A percentile compares a stretch with the other conserved stretches of the same genome.
Conservation (phyloP, 2,329 filamentous ascomycete species). For the Moelleriella libera region DNA sequence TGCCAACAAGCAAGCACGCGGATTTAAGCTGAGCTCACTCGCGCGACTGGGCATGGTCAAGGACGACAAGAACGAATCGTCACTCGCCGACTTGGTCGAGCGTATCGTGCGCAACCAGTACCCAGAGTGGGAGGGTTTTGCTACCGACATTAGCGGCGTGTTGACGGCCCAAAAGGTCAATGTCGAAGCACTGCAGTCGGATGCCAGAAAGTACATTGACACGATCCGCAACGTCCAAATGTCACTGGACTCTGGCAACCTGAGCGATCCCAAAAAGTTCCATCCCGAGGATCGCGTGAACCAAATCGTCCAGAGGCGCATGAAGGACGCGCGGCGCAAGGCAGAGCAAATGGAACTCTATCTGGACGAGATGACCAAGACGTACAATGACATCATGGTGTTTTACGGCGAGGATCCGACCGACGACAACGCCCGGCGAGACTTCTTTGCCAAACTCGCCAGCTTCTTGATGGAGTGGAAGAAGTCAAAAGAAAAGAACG, state of each 20-base stretch:
- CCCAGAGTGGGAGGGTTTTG: conserved; percentile 84
- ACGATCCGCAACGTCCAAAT: conserved; percentile 90
- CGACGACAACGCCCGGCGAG: conserved; percentile 83
- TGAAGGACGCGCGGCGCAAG: conserved; percentile 95
- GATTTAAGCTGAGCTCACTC: conserved; percentile 94
- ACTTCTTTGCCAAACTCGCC: conserved; percentile 92
- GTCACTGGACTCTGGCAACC: conserved; percentile 82
- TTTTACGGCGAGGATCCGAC: conserved; percentile 91
- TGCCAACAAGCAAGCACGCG: conserved; percentile 91
- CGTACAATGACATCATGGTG: conserved; percentile 88
- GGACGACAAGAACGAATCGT: conserved; percentile 96
- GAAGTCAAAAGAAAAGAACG: conserved; percentile 89
- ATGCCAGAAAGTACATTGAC: conserved; percentile 85
- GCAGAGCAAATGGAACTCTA: conserved; percentile 92
- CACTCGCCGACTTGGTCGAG: conserved; percentile 89
- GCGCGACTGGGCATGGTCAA: conserved; percentile 93
- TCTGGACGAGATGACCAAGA: conserved; percentile 80
- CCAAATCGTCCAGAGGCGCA: conserved; percentile 77
- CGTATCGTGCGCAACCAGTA: conserved; percentile 94
- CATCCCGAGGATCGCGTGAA: conserved; percentile 92
- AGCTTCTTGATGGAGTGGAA: conserved; percentile 89
- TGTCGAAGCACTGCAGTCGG: conserved; percentile 76
- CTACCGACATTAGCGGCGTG: conserved; percentile 71
- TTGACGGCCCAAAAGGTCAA: conserved; percentile 78
- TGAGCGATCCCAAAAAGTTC: conserved; percentile 95